A percentile compares a stretch with the other conserved stretches of the same genome.
Evolutionary conservation across 2,329 filamentous ascomycete genomes (phyloP).

Genomic region (Colletotrichum sp.): DNA sequence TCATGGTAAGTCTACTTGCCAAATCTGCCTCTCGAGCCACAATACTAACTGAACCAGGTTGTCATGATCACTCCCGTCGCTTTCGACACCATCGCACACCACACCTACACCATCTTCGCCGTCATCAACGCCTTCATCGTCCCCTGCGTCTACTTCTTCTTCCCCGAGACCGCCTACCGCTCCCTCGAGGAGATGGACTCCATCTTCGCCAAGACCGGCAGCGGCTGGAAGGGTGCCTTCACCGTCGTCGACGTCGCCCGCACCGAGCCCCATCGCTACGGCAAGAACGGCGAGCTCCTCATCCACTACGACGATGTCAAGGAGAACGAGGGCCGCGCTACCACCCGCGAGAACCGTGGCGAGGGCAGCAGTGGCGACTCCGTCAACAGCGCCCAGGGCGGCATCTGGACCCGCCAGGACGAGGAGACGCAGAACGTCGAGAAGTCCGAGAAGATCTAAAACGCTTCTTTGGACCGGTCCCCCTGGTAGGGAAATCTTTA

Average conservation of each 20-base stretch:
- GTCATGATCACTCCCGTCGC: constrained; percentile 68
- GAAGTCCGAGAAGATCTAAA: constrained; percentile 12
- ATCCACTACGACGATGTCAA: constrained; percentile 48
- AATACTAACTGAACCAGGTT: constrained; percentile 35
- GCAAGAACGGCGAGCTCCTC: constrained; percentile 63
- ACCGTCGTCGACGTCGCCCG: constrained; percentile 40
- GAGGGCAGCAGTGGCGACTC: constrained; percentile 16
- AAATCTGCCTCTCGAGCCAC: background rate
- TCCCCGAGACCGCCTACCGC: constrained; percentile 68
- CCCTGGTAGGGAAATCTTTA: background rate
- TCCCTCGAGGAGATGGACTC: constrained; percentile 71
- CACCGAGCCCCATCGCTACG: constrained; percentile 60
- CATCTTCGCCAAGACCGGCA: constrained; percentile 63
- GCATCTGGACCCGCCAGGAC: constrained; percentile 16
- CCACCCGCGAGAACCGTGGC: constrained; percentile 16
- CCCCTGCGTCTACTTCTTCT: constrained; percentile 65
- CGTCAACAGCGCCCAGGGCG: constrained; percentile 2
- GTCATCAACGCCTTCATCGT: constrained; percentile 68
- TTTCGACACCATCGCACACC: constrained; percentile 61
- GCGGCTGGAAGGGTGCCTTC: constrained; percentile 39
- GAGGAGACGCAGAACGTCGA: constrained; percentile 18
- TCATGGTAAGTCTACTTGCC: constrained; percentile 41
- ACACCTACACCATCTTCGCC: constrained; percentile 71
- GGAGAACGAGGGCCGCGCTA: constrained; percentile 33
- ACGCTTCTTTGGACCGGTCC: background rate